Conservation (phyloP, 352 stramenopile genomes). For the Elongisporangium anandrum region DNA sequence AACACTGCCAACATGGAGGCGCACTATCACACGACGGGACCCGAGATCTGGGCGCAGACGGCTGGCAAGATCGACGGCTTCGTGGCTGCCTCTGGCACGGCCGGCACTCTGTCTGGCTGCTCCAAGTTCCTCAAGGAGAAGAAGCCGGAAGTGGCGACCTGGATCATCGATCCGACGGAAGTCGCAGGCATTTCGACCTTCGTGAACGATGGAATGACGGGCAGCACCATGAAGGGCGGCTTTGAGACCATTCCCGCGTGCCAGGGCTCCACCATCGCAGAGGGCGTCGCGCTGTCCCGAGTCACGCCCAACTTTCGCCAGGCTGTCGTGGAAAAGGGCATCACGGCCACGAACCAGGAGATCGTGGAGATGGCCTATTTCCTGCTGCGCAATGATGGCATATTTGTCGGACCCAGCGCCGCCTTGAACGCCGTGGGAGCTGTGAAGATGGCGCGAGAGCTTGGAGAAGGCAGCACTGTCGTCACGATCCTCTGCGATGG, state of each 20-base stretch:
- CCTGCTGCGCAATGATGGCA: slow-evolving; percentile 85
- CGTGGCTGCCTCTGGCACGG: slow-evolving; percentile 86
- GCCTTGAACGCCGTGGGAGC: slow-evolving; percentile 75
- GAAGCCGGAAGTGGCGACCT: slow-evolving; percentile 51
- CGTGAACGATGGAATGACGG: slow-evolving; percentile 59
- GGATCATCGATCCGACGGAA: slow-evolving; percentile 76
- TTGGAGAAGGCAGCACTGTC: slow-evolving; percentile 64
- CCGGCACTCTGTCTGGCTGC: slow-evolving; percentile 90
- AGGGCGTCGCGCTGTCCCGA: slow-evolving; percentile 92
- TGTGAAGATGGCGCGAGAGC: slow-evolving; percentile 70
- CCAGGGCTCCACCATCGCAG: slow-evolving; percentile 87
- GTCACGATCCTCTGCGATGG: slow-evolving; percentile 83
- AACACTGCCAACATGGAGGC: slow-evolving; percentile 70
- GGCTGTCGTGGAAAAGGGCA: slow-evolving; percentile 86
- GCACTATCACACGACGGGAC: slow-evolving; percentile 76
- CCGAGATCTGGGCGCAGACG: slow-evolving; percentile 89
- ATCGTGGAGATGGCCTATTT: slow-evolving; percentile 93
- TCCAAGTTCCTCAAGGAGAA: slow-evolving; percentile 92
- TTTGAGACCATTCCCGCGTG: slow-evolving; percentile 86
- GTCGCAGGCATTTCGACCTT: slow-evolving; percentile 85
- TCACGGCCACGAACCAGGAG: slow-evolving; percentile 91
- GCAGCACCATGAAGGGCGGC: slow-evolving; percentile 77
- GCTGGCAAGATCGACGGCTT: slow-evolving; percentile 90
- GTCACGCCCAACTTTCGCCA: slow-evolving; percentile 92
- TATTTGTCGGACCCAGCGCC: slow-evolving; percentile 90